Percentiles rank a stretch among this genome's conserved stretches.
Evolutionary conservation across 2,329 filamentous ascomycete genomes (phyloP).

Genomic region (Alternaria gansuensis): DNA sequence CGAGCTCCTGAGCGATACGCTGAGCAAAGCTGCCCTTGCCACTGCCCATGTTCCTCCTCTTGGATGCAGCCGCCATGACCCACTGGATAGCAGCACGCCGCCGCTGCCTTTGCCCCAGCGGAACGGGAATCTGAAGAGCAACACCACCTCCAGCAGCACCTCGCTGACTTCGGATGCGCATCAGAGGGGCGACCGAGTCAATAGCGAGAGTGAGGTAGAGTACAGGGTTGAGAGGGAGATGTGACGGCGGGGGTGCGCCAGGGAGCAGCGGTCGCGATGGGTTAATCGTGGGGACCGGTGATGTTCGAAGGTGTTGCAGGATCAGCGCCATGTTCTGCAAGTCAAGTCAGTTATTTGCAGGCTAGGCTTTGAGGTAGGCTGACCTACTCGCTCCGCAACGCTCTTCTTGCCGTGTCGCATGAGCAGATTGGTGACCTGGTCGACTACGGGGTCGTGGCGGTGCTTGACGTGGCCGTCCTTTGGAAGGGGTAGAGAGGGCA

Average conservation of each 20-base stretch:
- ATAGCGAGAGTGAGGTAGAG: constrained; percentile 89
- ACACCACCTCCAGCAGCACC: constrained; percentile 87
- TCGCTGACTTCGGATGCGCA: constrained; percentile 78
- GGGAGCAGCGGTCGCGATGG: constrained; percentile 76
- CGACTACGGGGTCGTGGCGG: constrained; percentile 84
- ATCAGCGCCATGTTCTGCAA: constrained; percentile 82
- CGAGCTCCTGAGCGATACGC: constrained; percentile 83
- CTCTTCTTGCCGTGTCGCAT: constrained; percentile 93
- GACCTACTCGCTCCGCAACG: constrained; percentile 81
- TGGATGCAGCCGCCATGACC: constrained; percentile 86
- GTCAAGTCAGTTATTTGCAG: constrained; percentile 1
- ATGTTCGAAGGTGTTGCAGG: constrained; percentile 83
- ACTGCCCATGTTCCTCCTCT: constrained; percentile 76
- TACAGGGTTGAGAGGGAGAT: constrained; percentile 88
- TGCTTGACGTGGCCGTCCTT: constrained; percentile 73
- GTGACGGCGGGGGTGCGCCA: constrained; percentile 75
- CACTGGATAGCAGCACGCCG: constrained; percentile 82
- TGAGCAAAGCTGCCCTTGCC: constrained; percentile 77
- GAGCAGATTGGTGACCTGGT: constrained; percentile 87
- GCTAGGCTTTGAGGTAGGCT: neutral
- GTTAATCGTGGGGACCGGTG: constrained; percentile 78
- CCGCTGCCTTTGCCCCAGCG: constrained; percentile 77
- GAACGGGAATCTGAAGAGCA: constrained; percentile 81
- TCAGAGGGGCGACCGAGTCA: constrained; percentile 88
- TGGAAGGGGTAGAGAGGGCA: constrained; percentile 73